Base-by-base conservation (phyloP, 1,139 yeast genomes). In the Saccharomyces pastorianus region DNA sequence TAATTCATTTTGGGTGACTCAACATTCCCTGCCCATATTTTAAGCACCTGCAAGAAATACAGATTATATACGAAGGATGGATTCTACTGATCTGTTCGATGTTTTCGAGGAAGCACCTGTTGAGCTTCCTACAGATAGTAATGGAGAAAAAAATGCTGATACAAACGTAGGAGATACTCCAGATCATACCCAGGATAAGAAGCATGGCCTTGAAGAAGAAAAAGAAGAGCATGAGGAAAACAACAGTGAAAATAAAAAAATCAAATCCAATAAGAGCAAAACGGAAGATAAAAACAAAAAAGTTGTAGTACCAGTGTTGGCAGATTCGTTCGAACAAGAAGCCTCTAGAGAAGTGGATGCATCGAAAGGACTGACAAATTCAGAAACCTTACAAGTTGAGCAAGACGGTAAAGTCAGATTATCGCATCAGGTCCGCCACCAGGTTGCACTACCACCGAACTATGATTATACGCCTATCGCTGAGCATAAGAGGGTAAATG, bases 341-440 rank as follows among this genome's bases (percentile, higher is more conserved):
- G 95, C 97, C 0, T 85, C 91, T 1, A 77, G 96, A 66, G 95
- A 88, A 68, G 95, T 89, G 28, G 83, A 82, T 11, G 90, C 87
- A 0, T 85, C 95, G 1, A 80, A 81, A 27, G 96, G 96, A 2
- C 75, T 89, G 55, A 69, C 75, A 42, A 65, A 74, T 26, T 66
- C 73, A 2, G 68, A 69, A 0, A 58, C 69, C 7, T 62, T 66
- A 0, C 63, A 66, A 11, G 60, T 61, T 7, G 73, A 67, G 26
- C 71, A 73, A 44, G 79, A 76, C 49, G 79, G 81, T 25, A 83
- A 82, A 62, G 84, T 89, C 57, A 84, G 85, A 68, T 76, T 91
- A 58, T 83, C 84, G 58, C 98, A 91, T 75, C 97, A 90, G 70
- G 96, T 93, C 53, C 84, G 98, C 71, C 99, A 93, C 73, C 98